phyloP scores from a whole-genome alignment of 2,329 filamentous ascomycete genomes.

The Chalara sp. region DNA sequence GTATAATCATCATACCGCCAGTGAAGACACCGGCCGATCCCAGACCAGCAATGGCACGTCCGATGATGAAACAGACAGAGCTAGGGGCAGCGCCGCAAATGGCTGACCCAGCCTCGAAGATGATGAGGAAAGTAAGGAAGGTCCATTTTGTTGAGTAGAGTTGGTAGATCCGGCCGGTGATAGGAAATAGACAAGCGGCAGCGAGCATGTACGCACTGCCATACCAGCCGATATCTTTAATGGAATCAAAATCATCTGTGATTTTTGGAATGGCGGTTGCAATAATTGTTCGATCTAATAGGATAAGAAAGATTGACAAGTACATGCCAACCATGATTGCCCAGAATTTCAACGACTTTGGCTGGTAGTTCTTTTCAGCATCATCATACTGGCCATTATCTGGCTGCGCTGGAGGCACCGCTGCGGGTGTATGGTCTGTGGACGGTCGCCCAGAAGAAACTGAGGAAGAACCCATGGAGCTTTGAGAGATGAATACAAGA shows the following conservation, averaged over 20 bases:
- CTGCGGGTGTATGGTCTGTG: no score
- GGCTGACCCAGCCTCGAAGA: constrained; percentile 27
- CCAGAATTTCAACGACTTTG: no score
- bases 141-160: constrained; percentile 21
- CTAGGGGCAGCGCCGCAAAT: constrained; percentile 26
- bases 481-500: no score
- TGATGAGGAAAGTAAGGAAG: constrained; percentile 17
- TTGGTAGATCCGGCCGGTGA: constrained; percentile 17
- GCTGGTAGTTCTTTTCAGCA: no score
- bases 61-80: constrained; percentile 26
- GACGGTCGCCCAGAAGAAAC: no score
- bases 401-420: no score
- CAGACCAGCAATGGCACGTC: constrained; percentile 26
- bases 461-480: no score
- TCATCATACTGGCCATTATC: no score
- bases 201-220: constrained; percentile 30
- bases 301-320: constrained; percentile 24
- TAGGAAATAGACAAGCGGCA: constrained; percentile 18
- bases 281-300: constrained; percentile 21
- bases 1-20: constrained; percentile 36
- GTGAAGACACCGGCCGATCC: constrained; percentile 26
- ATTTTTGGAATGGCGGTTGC: constrained; percentile 31
- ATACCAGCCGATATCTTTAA: constrained; percentile 32
- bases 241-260: constrained; percentile 29
- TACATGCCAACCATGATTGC: constrained; percentile 16